phyloP scores from a whole-genome alignment of 805 yeast genomes.

The Ogataea paradorogensis region DNA sequence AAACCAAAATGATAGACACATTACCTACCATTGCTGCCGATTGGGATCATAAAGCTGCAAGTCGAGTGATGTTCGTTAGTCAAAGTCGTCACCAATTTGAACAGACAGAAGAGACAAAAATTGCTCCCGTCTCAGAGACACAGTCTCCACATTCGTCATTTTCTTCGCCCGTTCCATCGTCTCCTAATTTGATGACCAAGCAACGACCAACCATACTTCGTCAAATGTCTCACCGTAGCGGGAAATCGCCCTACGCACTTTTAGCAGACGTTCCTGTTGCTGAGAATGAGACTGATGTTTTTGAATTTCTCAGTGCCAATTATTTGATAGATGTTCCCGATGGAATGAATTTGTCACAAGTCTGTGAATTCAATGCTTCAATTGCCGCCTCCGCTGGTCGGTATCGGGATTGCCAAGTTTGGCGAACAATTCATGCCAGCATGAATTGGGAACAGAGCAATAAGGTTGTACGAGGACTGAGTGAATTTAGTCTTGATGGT shows the following conservation, averaged over 20 bases:
- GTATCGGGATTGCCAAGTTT: slow-evolving; percentile 57
- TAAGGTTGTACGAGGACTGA: slow-evolving; percentile 17
- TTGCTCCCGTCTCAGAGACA: slow-evolving; percentile 6
- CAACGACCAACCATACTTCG: slow-evolving; percentile 19
- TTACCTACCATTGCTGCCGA: slow-evolving; percentile 49
- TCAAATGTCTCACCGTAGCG: slow-evolving; percentile 8
- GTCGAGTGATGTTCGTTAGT: slow-evolving; percentile 48
- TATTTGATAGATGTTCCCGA: slow-evolving; percentile 47
- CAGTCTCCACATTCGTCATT: slow-evolving; percentile 7
- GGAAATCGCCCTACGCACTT: slow-evolving; percentile 33
- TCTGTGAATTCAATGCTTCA: slow-evolving; percentile 55
- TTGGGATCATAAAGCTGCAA: slow-evolving; percentile 51
- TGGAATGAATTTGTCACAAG: slow-evolving; percentile 49
- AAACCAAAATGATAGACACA: slow-evolving; percentile 45
- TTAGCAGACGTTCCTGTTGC: slow-evolving; percentile 43
- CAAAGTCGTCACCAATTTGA: slow-evolving; percentile 48
- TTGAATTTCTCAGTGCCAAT: slow-evolving; percentile 47
- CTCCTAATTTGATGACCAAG: slow-evolving; percentile 13
- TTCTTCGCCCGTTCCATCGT: slow-evolving; percentile 12
- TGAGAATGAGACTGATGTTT: slow-evolving; percentile 40
- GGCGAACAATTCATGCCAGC: slow-evolving; percentile 56
- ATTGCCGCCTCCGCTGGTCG: slow-evolving; percentile 51
- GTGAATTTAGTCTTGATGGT: slow-evolving; percentile 6
- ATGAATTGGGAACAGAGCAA: slow-evolving; percentile 34
- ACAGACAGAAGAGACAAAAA: slow-evolving; percentile 7